These are phyloP conservation scores for Orbilia javanica DNA, from an alignment of 2,329 filamentous ascomycete species.

Conservation along the genomic window DNA sequence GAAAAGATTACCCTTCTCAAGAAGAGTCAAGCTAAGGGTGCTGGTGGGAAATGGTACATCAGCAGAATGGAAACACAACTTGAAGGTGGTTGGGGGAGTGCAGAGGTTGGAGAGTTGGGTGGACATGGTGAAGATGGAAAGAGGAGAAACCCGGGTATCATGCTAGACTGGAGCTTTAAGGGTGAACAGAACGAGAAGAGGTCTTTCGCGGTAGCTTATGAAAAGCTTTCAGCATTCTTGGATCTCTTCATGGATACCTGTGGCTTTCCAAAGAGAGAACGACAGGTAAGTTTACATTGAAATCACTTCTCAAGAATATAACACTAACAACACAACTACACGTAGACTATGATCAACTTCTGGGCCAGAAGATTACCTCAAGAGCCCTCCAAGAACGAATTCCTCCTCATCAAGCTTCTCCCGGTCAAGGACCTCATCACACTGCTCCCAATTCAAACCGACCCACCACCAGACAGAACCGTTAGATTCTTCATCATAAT, in stretches of 20 bases:
- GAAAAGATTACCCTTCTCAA: conserved; percentile 55
- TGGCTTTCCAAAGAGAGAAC: conserved; percentile 58
- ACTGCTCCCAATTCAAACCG: conserved; percentile 59
- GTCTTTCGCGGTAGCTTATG: conserved; percentile 59
- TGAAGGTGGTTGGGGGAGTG: conserved; percentile 54
- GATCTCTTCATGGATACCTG: conserved; percentile 60
- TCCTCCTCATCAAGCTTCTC: conserved; percentile 60
- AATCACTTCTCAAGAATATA: conserved; percentile 7
- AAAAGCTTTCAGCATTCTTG: conserved; percentile 56
- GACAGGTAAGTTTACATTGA: conserved; percentile 41
- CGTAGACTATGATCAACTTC: conserved; percentile 58
- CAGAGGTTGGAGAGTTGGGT: conserved; percentile 52
- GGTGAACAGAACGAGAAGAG: conserved; percentile 60
- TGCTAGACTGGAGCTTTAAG: conserved; percentile 58
- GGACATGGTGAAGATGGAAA: conserved; percentile 54
- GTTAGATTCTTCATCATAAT: conserved; percentile 61
- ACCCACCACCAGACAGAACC: conserved; percentile 59
- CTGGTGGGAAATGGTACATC: conserved; percentile 56
- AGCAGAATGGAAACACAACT: conserved; percentile 55
- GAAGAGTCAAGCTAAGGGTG: conserved; percentile 55
- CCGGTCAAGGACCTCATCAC: conserved; percentile 59
- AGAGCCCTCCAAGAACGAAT: conserved; percentile 54
- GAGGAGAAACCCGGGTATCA: conserved; percentile 55
- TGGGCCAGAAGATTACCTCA: conserved; percentile 59
- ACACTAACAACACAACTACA: conserved; percentile 36